phyloP scores from a whole-genome alignment of 495 filamentous ascomycete species.

The Hapsidospora chrysogenum region DNA sequence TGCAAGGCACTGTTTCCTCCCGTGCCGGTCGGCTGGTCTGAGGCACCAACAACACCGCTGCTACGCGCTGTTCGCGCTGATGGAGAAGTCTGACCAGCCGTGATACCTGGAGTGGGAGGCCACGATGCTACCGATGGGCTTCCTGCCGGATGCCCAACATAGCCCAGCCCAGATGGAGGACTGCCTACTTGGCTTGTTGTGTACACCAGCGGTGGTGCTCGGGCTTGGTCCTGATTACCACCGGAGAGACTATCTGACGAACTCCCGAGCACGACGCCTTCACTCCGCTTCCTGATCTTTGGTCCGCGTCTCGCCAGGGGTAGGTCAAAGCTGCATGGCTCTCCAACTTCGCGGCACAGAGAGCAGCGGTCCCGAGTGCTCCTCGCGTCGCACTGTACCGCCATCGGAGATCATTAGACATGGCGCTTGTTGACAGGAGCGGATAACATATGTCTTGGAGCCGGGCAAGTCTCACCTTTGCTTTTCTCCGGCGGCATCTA shows the following conservation, averaged over 20 bases:
- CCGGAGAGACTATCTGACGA: too few relatives aligned
- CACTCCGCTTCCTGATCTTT: conserved; percentile 1
- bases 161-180: background rate
- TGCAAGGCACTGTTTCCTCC: too few relatives aligned
- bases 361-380: conserved; percentile 1
- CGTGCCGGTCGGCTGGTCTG: too few relatives aligned
- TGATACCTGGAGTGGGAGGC: background rate
- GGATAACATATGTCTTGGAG: background rate
- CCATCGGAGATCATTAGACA: background rate
- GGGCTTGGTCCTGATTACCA: background rate
- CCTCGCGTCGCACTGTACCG: background rate
- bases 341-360: conserved; percentile 1
- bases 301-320: conserved; percentile 1
- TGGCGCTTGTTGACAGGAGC: background rate
- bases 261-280: too few relatives aligned
- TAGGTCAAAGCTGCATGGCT: conserved; percentile 1
- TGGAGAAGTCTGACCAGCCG: conserved; percentile 1
- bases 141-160: background rate
- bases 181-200: background rate
- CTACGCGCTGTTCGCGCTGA: background rate
- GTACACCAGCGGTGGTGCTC: conserved; percentile 1
- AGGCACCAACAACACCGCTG: too few relatives aligned
- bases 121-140: conserved; percentile 1
- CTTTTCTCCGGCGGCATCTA: conserved; percentile 1
- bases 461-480: background rate